Base-by-base conservation (phyloP, 2,329 filamentous ascomycete genomes). In the Pseudopyrenochaeta lycopersici region DNA sequence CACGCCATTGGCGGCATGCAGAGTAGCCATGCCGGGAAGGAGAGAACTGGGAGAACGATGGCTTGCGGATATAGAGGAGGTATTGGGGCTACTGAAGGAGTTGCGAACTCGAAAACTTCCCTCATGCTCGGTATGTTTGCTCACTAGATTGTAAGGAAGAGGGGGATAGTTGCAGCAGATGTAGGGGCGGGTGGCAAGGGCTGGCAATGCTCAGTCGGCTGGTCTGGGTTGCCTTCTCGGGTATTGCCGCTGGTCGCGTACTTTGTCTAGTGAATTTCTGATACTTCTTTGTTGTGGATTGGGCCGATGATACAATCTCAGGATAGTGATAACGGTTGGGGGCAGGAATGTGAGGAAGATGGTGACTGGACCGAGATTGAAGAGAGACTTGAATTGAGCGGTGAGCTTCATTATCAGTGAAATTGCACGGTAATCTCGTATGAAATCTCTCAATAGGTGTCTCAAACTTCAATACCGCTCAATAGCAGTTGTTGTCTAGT, bases 1-100 rank as follows among this genome's bases (percentile, higher is more conserved):
- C 87, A 84, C 49, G 82, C 68, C 48, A 89, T 71, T 2, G 88
- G 85, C 6, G 85, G 79, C 31, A 85, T 76, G 63, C 82, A 80
- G 45, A 88, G 74, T 18, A 86, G 56, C 40, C 84, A 75, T 14
- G 82, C 72, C 20, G 86, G 58, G 17, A 81, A 70, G 14, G 82
- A 78, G 20, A 87, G 71, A 12, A 79, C 60, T 1, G 84, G 81
- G 31, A 88, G 70, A 40, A 76, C 29, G 33, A 81, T 64, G 44
- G 78, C 76, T 30, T 64, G 46, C 2, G 71, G 51, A 56, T 76
- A 78, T 39, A 70, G 40, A 2, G 61, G 60, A 14, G 60, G 59
- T 5, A 41, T 36, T 18, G 41, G 4, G 20, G n/a, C 14, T 2
- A 14, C 40, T 9, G 15, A 6, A 10, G 15, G 14, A 7, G 10